A percentile compares a stretch with the other conserved stretches of the same genome.
phyloP scores from a whole-genome alignment of 2,329 filamentous ascomycete genomes.

The Coccinonectria pachysandricola region DNA sequence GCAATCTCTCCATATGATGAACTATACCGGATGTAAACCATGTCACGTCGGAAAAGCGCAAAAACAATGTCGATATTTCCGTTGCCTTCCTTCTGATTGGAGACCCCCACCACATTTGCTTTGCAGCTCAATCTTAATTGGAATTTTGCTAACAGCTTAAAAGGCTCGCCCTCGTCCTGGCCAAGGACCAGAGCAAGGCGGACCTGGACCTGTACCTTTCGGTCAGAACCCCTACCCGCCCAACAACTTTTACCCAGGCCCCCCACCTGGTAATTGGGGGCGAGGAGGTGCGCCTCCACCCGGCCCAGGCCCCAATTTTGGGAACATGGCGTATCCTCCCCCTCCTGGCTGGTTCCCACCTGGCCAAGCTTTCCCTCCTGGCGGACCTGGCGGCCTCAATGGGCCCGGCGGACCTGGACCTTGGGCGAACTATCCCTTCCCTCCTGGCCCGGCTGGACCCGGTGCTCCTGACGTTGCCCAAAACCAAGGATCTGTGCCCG shows the following conservation, averaged over 20 bases:
- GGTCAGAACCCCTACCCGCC: slow-evolving; percentile 34
- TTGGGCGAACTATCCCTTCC: neutral
- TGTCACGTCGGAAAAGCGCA: slow-evolving; percentile 83
- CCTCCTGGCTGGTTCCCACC: slow-evolving; percentile 71
- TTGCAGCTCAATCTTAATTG: no score
- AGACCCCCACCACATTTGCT: slow-evolving; percentile 6
- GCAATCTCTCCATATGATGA: slow-evolving; percentile 65
- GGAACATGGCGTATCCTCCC: slow-evolving; percentile 68
- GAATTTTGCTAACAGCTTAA: no score
- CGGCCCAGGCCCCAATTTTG: slow-evolving; percentile 51
- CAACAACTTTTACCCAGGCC: slow-evolving; percentile 39
- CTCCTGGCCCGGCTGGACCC: slow-evolving; percentile 46
- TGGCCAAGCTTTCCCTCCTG: slow-evolving; percentile 63
- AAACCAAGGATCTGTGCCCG: slow-evolving; percentile 42
- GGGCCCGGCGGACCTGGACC: slow-evolving; percentile 47
- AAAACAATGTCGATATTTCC: slow-evolving; percentile 95
- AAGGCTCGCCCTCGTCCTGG: slow-evolving; percentile 32
- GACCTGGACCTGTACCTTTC: slow-evolving; percentile 28
- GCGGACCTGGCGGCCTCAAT: slow-evolving; percentile 19
- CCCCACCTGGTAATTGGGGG: slow-evolving; percentile 45
- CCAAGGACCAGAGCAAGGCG: slow-evolving; percentile 22
- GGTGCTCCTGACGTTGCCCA: slow-evolving; percentile 54
- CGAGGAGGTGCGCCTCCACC: slow-evolving; percentile 44
- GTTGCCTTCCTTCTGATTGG: slow-evolving; percentile 99
- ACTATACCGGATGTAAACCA: slow-evolving; percentile 95